Evolutionary conservation across 352 stramenopile species (phyloP).

Genomic region (Pythium monospermum): DNA sequence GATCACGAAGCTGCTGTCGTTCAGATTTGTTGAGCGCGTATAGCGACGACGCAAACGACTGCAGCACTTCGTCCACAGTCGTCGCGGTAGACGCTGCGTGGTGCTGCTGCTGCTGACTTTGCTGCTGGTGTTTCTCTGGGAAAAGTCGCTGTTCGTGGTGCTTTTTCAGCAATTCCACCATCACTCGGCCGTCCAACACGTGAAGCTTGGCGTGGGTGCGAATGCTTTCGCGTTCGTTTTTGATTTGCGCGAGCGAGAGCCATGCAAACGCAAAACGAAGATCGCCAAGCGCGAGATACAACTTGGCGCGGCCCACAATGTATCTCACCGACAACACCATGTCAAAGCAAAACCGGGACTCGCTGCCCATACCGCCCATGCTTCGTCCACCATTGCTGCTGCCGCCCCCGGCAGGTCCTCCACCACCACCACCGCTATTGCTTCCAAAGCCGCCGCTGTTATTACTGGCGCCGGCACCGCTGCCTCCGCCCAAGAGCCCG

Average conservation of each 20-base stretch:
- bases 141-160: slow-evolving; percentile 40
- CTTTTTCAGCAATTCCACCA: slow-evolving; percentile 48
- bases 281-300: slow-evolving; percentile 52
- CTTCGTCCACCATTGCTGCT: slow-evolving; percentile 53
- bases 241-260: slow-evolving; percentile 72
- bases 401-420: slow-evolving; percentile 42
- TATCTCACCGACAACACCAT: slow-evolving; percentile 77
- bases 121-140: slow-evolving; percentile 13
- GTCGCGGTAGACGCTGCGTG: not conserved
- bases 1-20: slow-evolving; percentile 41
- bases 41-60: slow-evolving; percentile 51
- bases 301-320: slow-evolving; percentile 56
- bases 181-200: slow-evolving; percentile 56
- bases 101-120: slow-evolving; percentile 16
- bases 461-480: slow-evolving; percentile 49
- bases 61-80: slow-evolving; percentile 49
- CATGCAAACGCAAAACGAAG: slow-evolving; percentile 58
- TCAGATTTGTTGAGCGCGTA: slow-evolving; percentile 64
- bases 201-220: slow-evolving; percentile 63
- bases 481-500: slow-evolving; percentile 39
- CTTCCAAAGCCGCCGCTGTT: slow-evolving; percentile 55
- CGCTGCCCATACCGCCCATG: slow-evolving; percentile 66
- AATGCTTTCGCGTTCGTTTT: slow-evolving; percentile 68
- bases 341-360: slow-evolving; percentile 75
- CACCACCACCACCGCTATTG: slow-evolving; percentile 39